Conservation (phyloP, 2,329 filamentous ascomycete species). For the Cladosporium sp. region DNA sequence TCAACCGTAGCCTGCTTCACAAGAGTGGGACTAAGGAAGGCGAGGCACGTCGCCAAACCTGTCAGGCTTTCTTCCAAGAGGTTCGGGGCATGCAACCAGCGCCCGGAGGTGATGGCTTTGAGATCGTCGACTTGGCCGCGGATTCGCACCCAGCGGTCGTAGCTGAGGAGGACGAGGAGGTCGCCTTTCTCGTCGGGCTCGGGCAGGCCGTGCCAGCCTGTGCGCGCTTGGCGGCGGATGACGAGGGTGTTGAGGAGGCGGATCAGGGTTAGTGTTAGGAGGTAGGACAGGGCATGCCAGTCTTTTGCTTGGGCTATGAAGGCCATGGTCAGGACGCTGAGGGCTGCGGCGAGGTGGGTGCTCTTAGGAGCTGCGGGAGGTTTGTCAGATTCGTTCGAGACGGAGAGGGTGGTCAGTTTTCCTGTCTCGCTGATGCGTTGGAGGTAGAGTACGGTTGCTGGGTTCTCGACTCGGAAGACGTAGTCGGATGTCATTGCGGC, state of each 20-base stretch:
- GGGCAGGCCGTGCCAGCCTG: constrained; percentile 33
- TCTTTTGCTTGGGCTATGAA: constrained; percentile 13
- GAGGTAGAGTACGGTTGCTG: constrained; percentile 51
- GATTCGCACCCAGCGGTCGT: constrained; percentile 49
- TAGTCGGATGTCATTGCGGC: constrained; percentile 42
- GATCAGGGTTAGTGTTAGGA: constrained; percentile 49
- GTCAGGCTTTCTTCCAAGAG: constrained; percentile 46
- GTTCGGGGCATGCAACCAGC: constrained; percentile 53
- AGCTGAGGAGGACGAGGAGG: constrained; percentile 50
- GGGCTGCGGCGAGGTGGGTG: neutral
- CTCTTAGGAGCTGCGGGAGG: neutral
- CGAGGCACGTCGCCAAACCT: constrained; percentile 51
- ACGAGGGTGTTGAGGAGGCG: constrained; percentile 54
- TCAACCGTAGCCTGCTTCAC: constrained; percentile 52
- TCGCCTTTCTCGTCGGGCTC: constrained; percentile 40
- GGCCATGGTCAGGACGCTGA: constrained; percentile 14
- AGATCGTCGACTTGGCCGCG: constrained; percentile 53
- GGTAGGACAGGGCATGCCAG: constrained; percentile 45
- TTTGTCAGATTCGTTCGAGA: constrained; percentile 1
- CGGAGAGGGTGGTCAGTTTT: constrained; percentile 24
- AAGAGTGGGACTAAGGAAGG: constrained; percentile 54
- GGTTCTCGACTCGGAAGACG: constrained; percentile 45
- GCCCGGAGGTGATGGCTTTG: constrained; percentile 54
- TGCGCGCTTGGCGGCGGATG: constrained; percentile 47
- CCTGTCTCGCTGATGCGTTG: constrained; percentile 27